Base-by-base conservation (phyloP, 2,329 filamentous ascomycete genomes). In the Penicillium brasilianum region DNA sequence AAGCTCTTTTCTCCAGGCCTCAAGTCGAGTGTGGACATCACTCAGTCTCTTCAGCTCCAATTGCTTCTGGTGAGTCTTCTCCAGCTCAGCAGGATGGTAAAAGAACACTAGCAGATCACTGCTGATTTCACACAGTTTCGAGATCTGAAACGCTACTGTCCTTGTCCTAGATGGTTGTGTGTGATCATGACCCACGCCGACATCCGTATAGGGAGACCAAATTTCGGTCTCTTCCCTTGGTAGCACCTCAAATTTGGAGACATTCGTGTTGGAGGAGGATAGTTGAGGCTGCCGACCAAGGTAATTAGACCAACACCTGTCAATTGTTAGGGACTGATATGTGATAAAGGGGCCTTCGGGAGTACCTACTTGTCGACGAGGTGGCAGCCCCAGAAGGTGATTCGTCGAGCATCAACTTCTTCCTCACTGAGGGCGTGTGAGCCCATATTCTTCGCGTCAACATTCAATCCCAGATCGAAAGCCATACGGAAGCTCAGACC, bases 401-500 rank as follows among this genome's bases (percentile, higher is more conserved):
- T 89, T 56, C 91, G 85, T 41, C 95, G 85, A 2, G 93, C 93
- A 77, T 99, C 95, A 41, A 96, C 86, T 75, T 97, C 94, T 50
- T 90, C 85, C 60, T 97, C 92, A 62, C 88, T 87, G 66, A 94
- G 83, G 60, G 84, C 85, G n/a, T 80, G 82, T 8, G 80, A 78
- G 8, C 85, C 84, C 60, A 92, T 84, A 9, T 87, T 87, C 18
- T 87, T 86, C 1, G 90, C 86, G 71, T 97, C 91, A 18, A 97
- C 86, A 71, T 97, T 96, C 56, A 99, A 82, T 0, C 95, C 95
- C 65, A 99, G 86, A 71, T 99, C 95, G 75, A 90, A 91, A 0
- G 93, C 94, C 94, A 99, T 98, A 48, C 95, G 89, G 75, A 99
- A 98, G 71, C 91, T 95, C 91, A 99, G 97, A 53, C 95, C 94